Conservation (phyloP, 2,329 filamentous ascomycete genomes). For the Chlorencoelia australis region DNA sequence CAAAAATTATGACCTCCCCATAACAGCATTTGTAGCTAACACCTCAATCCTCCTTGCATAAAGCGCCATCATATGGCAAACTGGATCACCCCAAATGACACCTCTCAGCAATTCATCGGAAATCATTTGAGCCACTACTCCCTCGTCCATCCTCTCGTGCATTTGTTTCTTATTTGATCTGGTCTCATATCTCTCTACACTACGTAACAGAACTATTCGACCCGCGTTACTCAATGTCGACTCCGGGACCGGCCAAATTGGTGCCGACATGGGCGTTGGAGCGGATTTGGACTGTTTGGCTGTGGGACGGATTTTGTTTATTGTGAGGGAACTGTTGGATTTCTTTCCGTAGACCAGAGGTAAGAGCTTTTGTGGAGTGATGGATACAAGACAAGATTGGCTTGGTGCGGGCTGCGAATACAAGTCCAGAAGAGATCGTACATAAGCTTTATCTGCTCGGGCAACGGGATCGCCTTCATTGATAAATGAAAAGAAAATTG, state of each 20-base stretch:
- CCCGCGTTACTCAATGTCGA: conserved; percentile 62
- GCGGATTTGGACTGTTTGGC: conserved; percentile 16
- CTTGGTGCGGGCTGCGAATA: conserved; percentile 44
- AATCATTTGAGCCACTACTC: conserved; percentile 58
- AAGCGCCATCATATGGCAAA: conserved; percentile 70
- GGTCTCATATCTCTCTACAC: conserved; percentile 33
- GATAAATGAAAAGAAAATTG: conserved; percentile 67
- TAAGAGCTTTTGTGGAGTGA: conserved; percentile 13
- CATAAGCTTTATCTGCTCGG: conserved; percentile 66
- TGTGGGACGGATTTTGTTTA: conserved; percentile 13
- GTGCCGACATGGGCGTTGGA: conserved; percentile 23
- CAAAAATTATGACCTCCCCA: conserved; percentile 22
- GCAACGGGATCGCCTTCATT: conserved; percentile 81
- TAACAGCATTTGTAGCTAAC: conserved; percentile 60
- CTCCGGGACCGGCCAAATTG: conserved; percentile 55
- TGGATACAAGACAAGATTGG: conserved; percentile 9
- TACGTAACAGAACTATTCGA: conserved; percentile 53
- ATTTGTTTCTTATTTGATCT: conserved; percentile 33
- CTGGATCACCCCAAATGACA: conserved; percentile 72
- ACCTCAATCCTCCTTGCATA: conserved; percentile 64
- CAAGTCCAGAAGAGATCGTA: conserved; percentile 61
- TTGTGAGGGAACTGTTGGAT: conserved; percentile 14
- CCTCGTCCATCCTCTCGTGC: conserved; percentile 41
- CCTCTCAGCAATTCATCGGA: conserved; percentile 57
- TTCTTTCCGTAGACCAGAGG: conserved; percentile 8